Percentiles rank a stretch among this genome's conserved stretches.
Evolutionary conservation across 495 filamentous ascomycete species (phyloP).

Genomic region (Talaromyces liani): DNA sequence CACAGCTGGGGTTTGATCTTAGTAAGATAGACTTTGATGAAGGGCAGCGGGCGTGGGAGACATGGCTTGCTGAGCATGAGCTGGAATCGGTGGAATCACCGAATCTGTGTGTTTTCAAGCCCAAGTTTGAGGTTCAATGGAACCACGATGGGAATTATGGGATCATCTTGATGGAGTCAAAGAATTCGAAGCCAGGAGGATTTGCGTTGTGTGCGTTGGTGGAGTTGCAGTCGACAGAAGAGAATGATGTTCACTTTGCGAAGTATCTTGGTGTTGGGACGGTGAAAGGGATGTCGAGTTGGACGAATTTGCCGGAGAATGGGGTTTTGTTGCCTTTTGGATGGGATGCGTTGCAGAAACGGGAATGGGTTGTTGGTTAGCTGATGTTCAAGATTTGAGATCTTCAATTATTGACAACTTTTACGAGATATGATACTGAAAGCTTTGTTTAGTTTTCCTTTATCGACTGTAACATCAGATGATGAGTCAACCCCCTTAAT

Average conservation of each 20-base stretch:
- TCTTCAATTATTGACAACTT: background rate
- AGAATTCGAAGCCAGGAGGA: background rate
- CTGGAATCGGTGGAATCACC: background rate
- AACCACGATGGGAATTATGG: background rate
- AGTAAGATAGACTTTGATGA: background rate
- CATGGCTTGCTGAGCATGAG: background rate
- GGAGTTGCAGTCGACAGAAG: background rate
- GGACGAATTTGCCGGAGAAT: background rate
- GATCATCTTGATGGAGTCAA: background rate
- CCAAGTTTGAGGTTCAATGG: background rate
- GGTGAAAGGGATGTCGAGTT: background rate
- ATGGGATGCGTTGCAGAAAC: background rate
- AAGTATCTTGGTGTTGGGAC: background rate
- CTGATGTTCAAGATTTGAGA: background rate
- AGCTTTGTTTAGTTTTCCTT: too few species aligned
- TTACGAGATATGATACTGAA: too few species aligned
- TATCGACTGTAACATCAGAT: too few species aligned
- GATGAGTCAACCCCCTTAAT: too few species aligned
- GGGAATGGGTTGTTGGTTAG: background rate
- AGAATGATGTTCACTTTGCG: background rate
- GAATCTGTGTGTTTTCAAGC: background rate
- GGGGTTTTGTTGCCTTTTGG: background rate
- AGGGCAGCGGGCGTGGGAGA: background rate
- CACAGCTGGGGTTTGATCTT: background rate
- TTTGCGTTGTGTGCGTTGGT: background rate